Conservation (phyloP, 2,329 filamentous ascomycete species). For the Davidsoniella eucalypti region DNA sequence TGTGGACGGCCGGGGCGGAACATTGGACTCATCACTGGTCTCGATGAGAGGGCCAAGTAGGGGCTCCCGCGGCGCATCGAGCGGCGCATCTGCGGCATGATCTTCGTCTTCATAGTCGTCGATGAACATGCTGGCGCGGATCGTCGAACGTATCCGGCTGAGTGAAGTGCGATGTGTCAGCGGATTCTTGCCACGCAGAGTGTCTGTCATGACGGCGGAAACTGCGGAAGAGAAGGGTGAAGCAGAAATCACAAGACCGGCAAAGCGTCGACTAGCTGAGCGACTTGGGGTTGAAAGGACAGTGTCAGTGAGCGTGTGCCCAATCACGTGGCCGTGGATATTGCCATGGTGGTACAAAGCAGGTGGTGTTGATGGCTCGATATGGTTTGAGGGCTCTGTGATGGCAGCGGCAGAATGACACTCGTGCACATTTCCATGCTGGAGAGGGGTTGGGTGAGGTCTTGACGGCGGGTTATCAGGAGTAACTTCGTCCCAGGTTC, state of each 20-base stretch:
- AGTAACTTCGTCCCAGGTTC: constrained; percentile 1
- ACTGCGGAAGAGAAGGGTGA: constrained; percentile 44
- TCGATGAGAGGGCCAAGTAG: constrained; percentile 8
- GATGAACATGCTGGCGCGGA: constrained; percentile 39
- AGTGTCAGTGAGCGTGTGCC: constrained; percentile 16
- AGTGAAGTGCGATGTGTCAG: constrained; percentile 27
- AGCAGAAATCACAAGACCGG: constrained; percentile 38
- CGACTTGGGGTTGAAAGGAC: constrained; percentile 15
- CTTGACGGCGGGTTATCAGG: constrained; percentile 20
- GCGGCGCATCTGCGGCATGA: not conserved
- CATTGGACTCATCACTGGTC: not conserved
- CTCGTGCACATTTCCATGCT: constrained; percentile 16
- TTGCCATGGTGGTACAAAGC: not conserved
- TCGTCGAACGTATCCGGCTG: constrained; percentile 30
- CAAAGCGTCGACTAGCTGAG: constrained; percentile 24
- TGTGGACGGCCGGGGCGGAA: constrained; percentile 5
- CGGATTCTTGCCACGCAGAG: constrained; percentile 27
- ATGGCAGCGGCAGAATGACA: constrained; percentile 16
- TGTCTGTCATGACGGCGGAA: constrained; percentile 40
- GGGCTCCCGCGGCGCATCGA: constrained; percentile 5
- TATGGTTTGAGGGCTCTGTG: constrained; percentile 18
- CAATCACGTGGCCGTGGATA: not conserved
- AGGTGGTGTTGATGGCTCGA: constrained; percentile 12
- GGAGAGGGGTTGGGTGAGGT: constrained; percentile 4
- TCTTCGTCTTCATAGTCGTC: constrained; percentile 26